Conservation (phyloP, 2,329 filamentous ascomycete genomes). For the Blastomyces gilchristii region DNA sequence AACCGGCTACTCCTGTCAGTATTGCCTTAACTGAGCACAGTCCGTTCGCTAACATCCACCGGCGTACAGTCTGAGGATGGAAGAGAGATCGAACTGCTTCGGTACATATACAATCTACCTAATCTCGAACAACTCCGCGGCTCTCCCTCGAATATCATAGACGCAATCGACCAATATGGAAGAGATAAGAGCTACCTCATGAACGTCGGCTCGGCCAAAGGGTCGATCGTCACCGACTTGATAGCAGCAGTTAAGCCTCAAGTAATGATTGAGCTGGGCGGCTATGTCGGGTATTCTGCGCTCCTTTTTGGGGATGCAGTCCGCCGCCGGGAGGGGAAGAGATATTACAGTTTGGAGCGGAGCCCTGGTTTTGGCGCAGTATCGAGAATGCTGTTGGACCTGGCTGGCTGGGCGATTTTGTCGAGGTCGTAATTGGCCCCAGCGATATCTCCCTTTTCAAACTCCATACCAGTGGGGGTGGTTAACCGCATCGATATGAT, state of each 20-base stretch:
- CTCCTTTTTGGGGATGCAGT: conserved; percentile 63
- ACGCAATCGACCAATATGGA: conserved; percentile 60
- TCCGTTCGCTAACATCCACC: background rate
- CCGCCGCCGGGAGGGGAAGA: conserved; percentile 51
- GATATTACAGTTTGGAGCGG: conserved; percentile 62
- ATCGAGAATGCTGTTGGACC: conserved; percentile 56
- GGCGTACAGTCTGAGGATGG: conserved; percentile 53
- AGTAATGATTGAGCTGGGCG: conserved; percentile 67
- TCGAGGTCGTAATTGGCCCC: conserved; percentile 60
- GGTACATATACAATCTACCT: conserved; percentile 55
- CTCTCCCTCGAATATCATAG: conserved; percentile 53
- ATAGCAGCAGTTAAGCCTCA: conserved; percentile 57
- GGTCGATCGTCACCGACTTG: conserved; percentile 56
- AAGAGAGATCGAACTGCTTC: conserved; percentile 61
- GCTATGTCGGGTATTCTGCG: conserved; percentile 73
- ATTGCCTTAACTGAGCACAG: background rate
- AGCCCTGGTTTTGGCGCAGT: conserved; percentile 65
- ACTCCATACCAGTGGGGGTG: conserved; percentile 44
- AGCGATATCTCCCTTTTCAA: conserved; percentile 56
- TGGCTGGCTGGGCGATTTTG: conserved; percentile 60
- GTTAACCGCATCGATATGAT: conserved; percentile 57
- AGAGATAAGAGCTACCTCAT: conserved; percentile 61
- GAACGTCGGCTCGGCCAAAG: conserved; percentile 70
- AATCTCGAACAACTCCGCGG: conserved; percentile 54
- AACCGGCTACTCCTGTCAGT: background rate